Percentiles rank a stretch among this genome's conserved stretches.
phyloP scores from a whole-genome alignment of 441 rosid genomes.

The Gossypium davidsonii region DNA sequence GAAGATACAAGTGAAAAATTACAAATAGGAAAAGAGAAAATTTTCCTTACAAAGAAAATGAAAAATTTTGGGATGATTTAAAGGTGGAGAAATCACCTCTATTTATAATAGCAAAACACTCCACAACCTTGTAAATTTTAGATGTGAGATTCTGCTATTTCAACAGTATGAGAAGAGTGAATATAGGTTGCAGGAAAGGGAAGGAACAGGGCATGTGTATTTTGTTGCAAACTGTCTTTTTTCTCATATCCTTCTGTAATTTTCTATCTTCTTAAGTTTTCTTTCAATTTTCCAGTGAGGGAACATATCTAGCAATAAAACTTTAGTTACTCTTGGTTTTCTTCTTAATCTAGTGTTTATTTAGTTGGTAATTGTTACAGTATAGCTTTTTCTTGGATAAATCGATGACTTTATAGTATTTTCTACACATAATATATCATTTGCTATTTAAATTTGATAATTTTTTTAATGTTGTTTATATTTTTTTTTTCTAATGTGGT shows the following conservation, averaged over 20 bases:
- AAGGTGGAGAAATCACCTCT: no score
- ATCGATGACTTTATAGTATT: not conserved
- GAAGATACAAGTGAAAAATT: no score
- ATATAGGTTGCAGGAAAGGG: not conserved
- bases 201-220: not conserved
- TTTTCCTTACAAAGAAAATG: no score
- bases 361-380: not conserved
- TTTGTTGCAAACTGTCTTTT: not conserved
- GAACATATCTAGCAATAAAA: not conserved
- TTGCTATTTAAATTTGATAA: no score
- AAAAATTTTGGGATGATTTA: no score
- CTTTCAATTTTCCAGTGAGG: not conserved
- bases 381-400: conserved; percentile 4
- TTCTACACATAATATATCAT: not conserved
- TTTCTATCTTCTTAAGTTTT: not conserved
- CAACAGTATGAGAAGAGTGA: not conserved
- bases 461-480: not conserved
- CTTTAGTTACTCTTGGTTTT: not conserved
- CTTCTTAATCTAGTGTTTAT: not conserved
- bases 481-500: not conserved
- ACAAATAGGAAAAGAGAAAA: no score
- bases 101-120: no score
- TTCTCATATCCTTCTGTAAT: not conserved
- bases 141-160: no score
- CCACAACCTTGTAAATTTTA: no score